Evolutionary conservation across 2,329 filamentous ascomycete species (phyloP), one percentile per base, ranked within the genome.

Genomic region (Juglanconis juglandina): DNA sequence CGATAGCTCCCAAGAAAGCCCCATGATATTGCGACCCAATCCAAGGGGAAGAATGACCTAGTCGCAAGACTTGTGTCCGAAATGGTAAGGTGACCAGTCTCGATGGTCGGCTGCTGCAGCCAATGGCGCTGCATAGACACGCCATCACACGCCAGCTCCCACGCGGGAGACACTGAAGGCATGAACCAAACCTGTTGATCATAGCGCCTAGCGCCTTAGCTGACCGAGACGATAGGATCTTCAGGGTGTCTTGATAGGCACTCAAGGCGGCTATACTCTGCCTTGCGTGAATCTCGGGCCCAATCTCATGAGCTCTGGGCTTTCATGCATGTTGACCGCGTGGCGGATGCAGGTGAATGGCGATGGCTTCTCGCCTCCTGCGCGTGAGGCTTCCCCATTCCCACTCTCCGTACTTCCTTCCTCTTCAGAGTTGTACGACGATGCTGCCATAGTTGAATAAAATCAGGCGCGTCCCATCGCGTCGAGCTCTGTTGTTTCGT

Each of bases 61-160:
- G 44, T 47, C 9, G 14, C 17, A 58, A 34, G 30, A 11, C 14
- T 24, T 24, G 14, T 42, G 49, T 33, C 48, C 59, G 17, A 37
- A 54, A 58, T 10, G 52, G 54, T 58, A 53, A 58, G 59, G 59
- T 61, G 5, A 46, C 54, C 57, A 33, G 34, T 11, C 17, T 47
- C 24, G 42, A 44, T 35, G 4, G 32, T 46, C 30, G 34, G 47
- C 11, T 54, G 53, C 50, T 49, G 33, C 48, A 50, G 50, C 53
- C 59, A 57, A 61, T 61, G 50, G 56, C 42, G 49, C 35, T n/a
- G 32, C 49, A 41, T 9, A 53, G 24, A n/a, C 34, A 44, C 44
- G 17, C 54, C 35, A 53, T 61, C 59, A 53, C 54, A 57, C 49
- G 58, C 47, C 48, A 7, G 39, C n/a, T 17, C 48, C 30, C 46